phyloP scores from a whole-genome alignment of 371 early-diverging fungal species.

The Apophysomyces ossiformis region DNA sequence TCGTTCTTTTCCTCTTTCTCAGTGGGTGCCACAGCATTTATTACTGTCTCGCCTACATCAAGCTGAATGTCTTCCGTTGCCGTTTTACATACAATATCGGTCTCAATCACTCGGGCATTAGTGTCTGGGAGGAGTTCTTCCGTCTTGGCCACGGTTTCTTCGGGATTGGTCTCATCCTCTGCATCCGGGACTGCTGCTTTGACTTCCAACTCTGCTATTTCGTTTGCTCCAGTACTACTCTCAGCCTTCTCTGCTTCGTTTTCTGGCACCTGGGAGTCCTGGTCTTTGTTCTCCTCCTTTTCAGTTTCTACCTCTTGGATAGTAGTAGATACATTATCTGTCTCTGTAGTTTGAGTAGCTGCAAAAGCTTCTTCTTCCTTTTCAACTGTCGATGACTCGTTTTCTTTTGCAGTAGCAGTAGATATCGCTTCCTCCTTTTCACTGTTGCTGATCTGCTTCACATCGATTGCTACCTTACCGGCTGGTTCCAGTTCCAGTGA shows the following conservation, averaged over 20 bases:
- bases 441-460: not conserved
- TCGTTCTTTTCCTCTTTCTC: no score
- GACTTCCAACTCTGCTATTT: constrained; percentile 6
- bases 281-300: not conserved
- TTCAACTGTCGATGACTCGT: no score
- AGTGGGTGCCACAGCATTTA: no score
- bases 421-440: not conserved
- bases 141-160: constrained; percentile 9
- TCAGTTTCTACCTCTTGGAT: no score
- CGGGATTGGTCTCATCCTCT: not conserved
- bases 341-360: no score
- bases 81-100: not conserved
- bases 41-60: constrained; percentile 1
- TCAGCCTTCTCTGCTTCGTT: not conserved
- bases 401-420: no score
- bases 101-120: no score
- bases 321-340: no score
- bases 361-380: no score
- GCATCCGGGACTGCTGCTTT: not conserved
- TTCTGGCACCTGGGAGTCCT: not conserved
- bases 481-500: no score
- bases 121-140: not conserved
- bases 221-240: not conserved
- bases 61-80: not conserved
- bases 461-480: not conserved